Percentiles rank a stretch among this genome's conserved stretches.
Evolutionary conservation across 169 alveolate genomes (phyloP).

Genomic region (Cryptosporidium sp.): DNA sequence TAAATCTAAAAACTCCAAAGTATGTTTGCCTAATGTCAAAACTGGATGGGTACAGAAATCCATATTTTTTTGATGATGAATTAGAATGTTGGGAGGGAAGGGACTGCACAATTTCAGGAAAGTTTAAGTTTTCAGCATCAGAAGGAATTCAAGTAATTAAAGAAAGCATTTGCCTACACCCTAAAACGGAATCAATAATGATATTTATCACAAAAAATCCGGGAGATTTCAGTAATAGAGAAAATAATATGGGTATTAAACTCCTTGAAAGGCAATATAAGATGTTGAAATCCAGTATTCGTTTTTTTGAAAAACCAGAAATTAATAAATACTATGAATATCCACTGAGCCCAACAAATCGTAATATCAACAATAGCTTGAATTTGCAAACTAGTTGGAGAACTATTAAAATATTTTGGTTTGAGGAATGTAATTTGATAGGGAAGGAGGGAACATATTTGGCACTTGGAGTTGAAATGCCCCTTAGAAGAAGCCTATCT

Average conservation of each 20-base stretch:
- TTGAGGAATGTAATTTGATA: conserved; percentile 19
- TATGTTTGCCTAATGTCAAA: conserved; percentile 46
- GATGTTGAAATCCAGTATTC: conserved; percentile 17
- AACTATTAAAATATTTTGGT: conserved; percentile 32
- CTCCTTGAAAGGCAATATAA: conserved; percentile 27
- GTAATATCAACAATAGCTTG: not conserved
- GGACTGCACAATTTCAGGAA: conserved; percentile 46
- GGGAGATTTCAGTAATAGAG: not conserved
- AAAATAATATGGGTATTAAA: conserved; percentile 21
- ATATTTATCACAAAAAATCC: conserved; percentile 16
- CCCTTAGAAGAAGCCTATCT: conserved; percentile 28
- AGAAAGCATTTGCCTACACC: conserved; percentile 34
- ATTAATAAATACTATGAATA: not conserved
- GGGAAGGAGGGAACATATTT: conserved; percentile 30
- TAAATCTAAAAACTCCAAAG: conserved; percentile 5
- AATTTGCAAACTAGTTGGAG: conserved; percentile 7
- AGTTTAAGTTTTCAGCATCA: conserved; percentile 30
- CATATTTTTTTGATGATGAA: conserved; percentile 46
- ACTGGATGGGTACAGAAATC: conserved; percentile 35
- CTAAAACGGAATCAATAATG: not conserved
- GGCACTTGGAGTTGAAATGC: conserved; percentile 67
- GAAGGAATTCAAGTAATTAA: conserved; percentile 51
- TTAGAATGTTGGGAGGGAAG: conserved; percentile 74
- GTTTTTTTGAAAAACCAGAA: not conserved
- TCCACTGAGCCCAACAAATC: conserved; percentile 2